These are phyloP conservation scores for Coemansia sp. DNA, from an alignment of 192 early-diverging fungal species.

Conservation along the genomic window DNA sequence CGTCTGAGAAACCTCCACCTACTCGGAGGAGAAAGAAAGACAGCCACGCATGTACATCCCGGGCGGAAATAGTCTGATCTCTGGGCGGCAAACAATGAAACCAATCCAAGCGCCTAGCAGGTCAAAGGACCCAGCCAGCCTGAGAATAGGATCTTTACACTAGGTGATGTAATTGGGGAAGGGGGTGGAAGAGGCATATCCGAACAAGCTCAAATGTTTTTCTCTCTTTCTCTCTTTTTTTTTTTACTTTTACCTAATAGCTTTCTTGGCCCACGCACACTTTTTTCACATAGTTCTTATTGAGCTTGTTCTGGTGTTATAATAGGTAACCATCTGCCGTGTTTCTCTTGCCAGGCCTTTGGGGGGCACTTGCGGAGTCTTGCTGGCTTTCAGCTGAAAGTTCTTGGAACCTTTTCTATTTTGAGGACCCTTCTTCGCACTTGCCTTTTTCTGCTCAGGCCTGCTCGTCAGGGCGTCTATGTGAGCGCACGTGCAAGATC, in stretches of 20 bases:
- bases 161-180: neutral
- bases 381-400: constrained; percentile 11
- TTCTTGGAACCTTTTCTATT: constrained; percentile 2
- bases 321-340: neutral
- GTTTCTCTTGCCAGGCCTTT: neutral
- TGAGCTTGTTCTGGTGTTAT: neutral
- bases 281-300: neutral
- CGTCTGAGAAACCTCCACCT: constrained; percentile 28
- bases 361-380: neutral
- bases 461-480: neutral
- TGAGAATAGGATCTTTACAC: neutral
- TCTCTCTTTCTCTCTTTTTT: neutral
- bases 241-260: neutral
- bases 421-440: neutral
- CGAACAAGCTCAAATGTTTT: neutral
- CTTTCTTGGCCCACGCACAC: constrained; percentile 1
- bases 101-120: neutral
- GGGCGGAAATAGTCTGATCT: neutral
- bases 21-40: neutral
- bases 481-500: neutral
- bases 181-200: neutral
- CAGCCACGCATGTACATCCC: neutral
- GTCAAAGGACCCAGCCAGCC: neutral
- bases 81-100: constrained; percentile 2
- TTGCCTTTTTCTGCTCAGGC: neutral